phyloP scores from a whole-genome alignment of 2,329 filamentous ascomycete genomes.

The Aureobasidium sp. region DNA sequence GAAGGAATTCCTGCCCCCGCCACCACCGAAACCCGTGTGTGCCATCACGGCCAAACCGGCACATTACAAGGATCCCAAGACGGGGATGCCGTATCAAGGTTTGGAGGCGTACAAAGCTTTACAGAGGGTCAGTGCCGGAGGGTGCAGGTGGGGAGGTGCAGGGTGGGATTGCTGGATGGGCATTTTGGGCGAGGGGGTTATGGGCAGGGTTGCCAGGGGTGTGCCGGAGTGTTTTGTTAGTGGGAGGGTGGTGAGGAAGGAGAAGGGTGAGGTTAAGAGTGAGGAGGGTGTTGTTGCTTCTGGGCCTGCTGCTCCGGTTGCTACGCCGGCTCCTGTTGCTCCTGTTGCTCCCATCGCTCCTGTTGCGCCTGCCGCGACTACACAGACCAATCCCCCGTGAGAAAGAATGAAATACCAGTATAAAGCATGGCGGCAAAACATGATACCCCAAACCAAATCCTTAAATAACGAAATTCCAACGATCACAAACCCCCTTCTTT shows the following conservation, averaged over 20 bases:
- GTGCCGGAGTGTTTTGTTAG: slow-evolving; percentile 65
- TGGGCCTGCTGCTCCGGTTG: not conserved
- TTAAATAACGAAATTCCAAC: not conserved
- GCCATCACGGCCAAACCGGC: slow-evolving; percentile 76
- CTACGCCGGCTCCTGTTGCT: not conserved
- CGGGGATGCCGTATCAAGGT: slow-evolving; percentile 73
- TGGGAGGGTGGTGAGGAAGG: not conserved
- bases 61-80: slow-evolving; percentile 75
- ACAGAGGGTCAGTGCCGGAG: slow-evolving; percentile 60
- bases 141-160: slow-evolving; percentile 67
- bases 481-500: not conserved
- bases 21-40: slow-evolving; percentile 45
- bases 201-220: slow-evolving; percentile 56
- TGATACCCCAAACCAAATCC: not conserved
- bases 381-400: not conserved
- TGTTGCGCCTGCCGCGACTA: not conserved
- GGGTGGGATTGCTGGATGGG: slow-evolving; percentile 80
- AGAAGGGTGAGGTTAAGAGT: not conserved
- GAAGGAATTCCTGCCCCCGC: slow-evolving; percentile 28
- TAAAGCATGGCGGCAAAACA: not conserved
- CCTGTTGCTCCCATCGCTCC: not conserved
- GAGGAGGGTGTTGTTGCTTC: not conserved
- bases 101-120: slow-evolving; percentile 74
- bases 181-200: slow-evolving; percentile 30
- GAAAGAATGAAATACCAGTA: not conserved